These are phyloP conservation scores for Aspergillus carbonarius DNA, from an alignment of 2,329 filamentous ascomycete species.

Conservation along the genomic window DNA sequence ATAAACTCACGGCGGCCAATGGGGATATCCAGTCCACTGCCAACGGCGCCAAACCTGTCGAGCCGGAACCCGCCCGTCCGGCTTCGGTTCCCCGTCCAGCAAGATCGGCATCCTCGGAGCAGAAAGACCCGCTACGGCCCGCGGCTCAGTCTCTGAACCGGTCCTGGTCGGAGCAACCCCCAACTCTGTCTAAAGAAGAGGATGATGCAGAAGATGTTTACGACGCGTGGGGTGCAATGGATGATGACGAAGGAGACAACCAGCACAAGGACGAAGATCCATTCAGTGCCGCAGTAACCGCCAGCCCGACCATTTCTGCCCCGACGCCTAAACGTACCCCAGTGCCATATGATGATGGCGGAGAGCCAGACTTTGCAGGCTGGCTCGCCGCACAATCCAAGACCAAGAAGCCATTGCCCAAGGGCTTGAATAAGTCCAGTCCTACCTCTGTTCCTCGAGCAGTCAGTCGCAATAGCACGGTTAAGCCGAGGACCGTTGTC, in stretches of 20 bases:
- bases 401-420: constrained; percentile 76
- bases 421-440: constrained; percentile 69
- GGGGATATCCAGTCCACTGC: constrained; percentile 75
- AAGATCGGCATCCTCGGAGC: constrained; percentile 30
- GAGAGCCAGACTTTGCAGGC: constrained; percentile 92
- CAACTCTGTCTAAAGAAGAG: constrained; percentile 47
- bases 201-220: constrained; percentile 60
- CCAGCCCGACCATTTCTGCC: constrained; percentile 20
- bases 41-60: constrained; percentile 46
- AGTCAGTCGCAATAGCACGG: constrained; percentile 35
- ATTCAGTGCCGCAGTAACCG: constrained; percentile 34
- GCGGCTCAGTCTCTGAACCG: constrained; percentile 32
- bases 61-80: constrained; percentile 45
- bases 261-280: constrained; percentile 47
- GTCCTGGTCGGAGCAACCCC: constrained; percentile 44
- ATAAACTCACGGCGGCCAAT: constrained; percentile 79
- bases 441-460: constrained; percentile 40
- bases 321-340: constrained; percentile 34
- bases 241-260: constrained; percentile 56
- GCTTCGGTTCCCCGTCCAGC: constrained; percentile 51
- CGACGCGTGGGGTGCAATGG: constrained; percentile 72
- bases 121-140: constrained; percentile 26
- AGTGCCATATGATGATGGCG: constrained; percentile 72
- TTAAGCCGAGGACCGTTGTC: constrained; percentile 50
- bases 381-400: constrained; percentile 87